phyloP scores from a whole-genome alignment of 2,329 filamentous ascomycete genomes.

The Claviceps quebecensis region DNA sequence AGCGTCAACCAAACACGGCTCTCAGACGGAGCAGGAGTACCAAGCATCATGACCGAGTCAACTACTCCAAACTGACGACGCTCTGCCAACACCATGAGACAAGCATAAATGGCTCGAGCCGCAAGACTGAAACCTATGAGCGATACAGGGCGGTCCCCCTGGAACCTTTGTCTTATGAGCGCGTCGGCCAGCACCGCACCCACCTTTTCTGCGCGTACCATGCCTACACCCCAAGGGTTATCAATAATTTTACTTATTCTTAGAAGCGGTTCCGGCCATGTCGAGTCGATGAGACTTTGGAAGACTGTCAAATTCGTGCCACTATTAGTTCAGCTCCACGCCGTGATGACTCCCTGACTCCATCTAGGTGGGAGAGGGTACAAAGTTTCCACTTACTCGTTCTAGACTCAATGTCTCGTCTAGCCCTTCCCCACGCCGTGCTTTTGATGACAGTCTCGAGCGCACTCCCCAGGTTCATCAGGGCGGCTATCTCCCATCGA shows the following conservation, averaged over 20 bases:
- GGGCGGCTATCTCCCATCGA: conserved; percentile 66
- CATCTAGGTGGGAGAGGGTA: neutral
- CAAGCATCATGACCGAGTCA: conserved; percentile 76
- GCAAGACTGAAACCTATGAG: conserved; percentile 74
- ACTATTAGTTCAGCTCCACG: neutral
- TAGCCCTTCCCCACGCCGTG: conserved; percentile 64
- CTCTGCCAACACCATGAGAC: conserved; percentile 66
- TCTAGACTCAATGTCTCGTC: conserved; percentile 31
- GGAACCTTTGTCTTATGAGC: conserved; percentile 59
- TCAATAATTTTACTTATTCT: conserved; percentile 64
- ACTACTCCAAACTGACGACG: conserved; percentile 72
- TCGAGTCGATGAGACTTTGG: conserved; percentile 39
- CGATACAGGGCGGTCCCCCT: conserved; percentile 69
- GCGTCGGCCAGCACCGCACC: conserved; percentile 64
- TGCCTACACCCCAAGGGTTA: conserved; percentile 67
- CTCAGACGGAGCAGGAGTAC: conserved; percentile 62
- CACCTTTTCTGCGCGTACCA: conserved; percentile 61
- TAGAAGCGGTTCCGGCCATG: conserved; percentile 49
- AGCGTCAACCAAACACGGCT: conserved; percentile 62
- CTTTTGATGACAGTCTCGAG: conserved; percentile 66
- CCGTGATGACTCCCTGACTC: neutral
- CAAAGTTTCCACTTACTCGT: conserved; percentile 26
- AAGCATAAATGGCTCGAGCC: conserved; percentile 71
- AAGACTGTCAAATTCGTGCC: conserved; percentile 27
- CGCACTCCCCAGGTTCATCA: conserved; percentile 64